These are phyloP conservation scores for Botrytis aclada DNA, from an alignment of 2,329 filamentous ascomycete genomes.

Conservation along the genomic window DNA sequence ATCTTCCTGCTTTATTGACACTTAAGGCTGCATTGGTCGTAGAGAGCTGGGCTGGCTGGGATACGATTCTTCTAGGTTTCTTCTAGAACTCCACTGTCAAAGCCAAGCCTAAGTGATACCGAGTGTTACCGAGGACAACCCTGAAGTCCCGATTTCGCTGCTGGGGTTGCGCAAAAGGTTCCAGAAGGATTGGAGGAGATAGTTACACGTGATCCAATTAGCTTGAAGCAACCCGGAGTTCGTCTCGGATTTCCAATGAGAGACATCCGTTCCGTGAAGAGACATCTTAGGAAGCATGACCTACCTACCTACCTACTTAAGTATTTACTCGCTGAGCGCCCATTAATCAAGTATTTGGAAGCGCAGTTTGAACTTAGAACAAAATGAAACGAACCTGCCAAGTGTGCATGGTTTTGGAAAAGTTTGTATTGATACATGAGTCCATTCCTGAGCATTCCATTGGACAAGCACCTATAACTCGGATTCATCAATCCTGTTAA, in stretches of 20 bases:
- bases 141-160: conserved; percentile 5
- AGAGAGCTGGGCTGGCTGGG: neutral
- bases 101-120: neutral
- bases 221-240: neutral
- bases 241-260: neutral
- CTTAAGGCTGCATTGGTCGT: neutral
- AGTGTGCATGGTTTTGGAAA: neutral
- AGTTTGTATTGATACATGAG: conserved; percentile 2
- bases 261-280: neutral
- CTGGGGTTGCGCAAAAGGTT: neutral
- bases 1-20: conserved; percentile 3
- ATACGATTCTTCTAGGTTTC: neutral
- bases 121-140: neutral
- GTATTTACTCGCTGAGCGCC: neutral
- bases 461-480: neutral
- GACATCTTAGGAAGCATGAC: neutral
- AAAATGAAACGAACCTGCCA: neutral
- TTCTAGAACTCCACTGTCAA: conserved; percentile 12
- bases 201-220: neutral
- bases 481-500: neutral
- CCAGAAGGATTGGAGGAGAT: neutral
- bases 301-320: neutral
- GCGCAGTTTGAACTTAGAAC: neutral
- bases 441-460: neutral
- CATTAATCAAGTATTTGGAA: neutral